phyloP scores from a whole-genome alignment of 2,329 filamentous ascomycete species.

The Pyrenochaeta sp. region DNA sequence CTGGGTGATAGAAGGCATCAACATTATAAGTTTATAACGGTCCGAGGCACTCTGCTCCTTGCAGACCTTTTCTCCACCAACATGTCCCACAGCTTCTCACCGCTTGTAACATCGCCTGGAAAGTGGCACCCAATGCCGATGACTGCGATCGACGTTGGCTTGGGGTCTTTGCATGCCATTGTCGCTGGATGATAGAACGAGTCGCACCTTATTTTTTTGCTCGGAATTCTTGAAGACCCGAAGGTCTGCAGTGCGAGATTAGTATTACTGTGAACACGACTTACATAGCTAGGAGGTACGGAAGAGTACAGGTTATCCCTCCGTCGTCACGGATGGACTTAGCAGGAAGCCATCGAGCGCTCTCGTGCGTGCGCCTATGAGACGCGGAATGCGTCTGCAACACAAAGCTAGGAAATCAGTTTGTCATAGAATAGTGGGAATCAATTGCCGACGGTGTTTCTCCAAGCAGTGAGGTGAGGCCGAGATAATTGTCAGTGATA shows the following conservation, averaged over 20 bases:
- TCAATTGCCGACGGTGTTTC: not conserved
- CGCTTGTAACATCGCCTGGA: slow-evolving; percentile 20
- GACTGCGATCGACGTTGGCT: slow-evolving; percentile 31
- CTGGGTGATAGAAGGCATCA: slow-evolving; percentile 25
- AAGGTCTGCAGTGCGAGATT: not conserved
- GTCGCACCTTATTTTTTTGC: not conserved
- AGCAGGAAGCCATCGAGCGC: not conserved
- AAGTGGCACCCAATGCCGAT: slow-evolving; percentile 42
- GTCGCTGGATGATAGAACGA: not conserved
- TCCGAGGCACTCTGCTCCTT: slow-evolving; percentile 15
- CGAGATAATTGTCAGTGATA: not conserved
- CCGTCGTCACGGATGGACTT: not conserved
- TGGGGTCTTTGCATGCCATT: slow-evolving; percentile 7
- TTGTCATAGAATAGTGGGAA: not conserved
- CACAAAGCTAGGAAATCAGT: not conserved
- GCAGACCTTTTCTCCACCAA: slow-evolving; percentile 17
- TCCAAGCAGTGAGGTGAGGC: not conserved
- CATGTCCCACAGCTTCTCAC: slow-evolving; percentile 25
- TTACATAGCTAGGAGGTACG: slow-evolving; percentile 2
- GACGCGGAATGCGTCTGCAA: not conserved
- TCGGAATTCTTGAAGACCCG: not conserved
- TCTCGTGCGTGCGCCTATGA: not conserved
- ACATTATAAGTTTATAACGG: slow-evolving; percentile 24
- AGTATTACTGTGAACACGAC: not conserved
- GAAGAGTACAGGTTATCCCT: not conserved